These are phyloP conservation scores for Herpetospermum pedunculosum DNA, from an alignment of 306 rosid genomes.

Conservation along the genomic window DNA sequence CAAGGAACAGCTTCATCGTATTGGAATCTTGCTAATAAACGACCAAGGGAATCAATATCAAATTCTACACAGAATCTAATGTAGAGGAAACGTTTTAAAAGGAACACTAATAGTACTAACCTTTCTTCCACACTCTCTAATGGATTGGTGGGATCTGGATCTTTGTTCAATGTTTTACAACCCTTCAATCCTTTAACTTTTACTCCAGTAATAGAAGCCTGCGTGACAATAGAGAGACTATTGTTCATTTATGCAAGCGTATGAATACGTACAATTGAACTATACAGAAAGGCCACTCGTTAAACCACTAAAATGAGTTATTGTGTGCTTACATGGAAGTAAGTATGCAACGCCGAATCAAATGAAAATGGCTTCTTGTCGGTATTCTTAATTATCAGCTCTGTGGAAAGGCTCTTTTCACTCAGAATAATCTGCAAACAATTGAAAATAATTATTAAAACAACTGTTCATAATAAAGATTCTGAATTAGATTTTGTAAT, in stretches of 20 bases:
- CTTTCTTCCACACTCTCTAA: slow-evolving; percentile 84
- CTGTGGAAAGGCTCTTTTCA: slow-evolving; percentile 61
- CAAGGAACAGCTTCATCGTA: background rate
- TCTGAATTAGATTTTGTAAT: background rate
- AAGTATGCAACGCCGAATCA: slow-evolving; percentile 80
- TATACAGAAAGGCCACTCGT: background rate
- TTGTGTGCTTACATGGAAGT: slow-evolving; percentile 49
- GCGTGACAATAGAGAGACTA: slow-evolving; percentile 12
- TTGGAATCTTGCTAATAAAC: background rate
- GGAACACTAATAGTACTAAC: slow-evolving; percentile 11
- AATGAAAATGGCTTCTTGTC: slow-evolving; percentile 76
- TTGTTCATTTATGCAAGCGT: background rate
- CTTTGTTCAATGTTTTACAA: slow-evolving; percentile 66
- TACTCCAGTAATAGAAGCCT: slow-evolving; percentile 77
- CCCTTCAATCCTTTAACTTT: slow-evolving; percentile 78
- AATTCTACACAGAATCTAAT: background rate
- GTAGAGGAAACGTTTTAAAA: background rate
- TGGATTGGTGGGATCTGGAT: slow-evolving; percentile 84
- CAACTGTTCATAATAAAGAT: background rate
- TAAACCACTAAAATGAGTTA: background rate
- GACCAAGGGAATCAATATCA: background rate
- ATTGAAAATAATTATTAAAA: slow-evolving; percentile 1
- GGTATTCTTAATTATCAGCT: slow-evolving; percentile 60
- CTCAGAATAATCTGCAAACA: slow-evolving; percentile 52
- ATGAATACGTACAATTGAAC: background rate